Base-by-base conservation (phyloP, 2,329 filamentous ascomycete species). In the Fusarium dimerum region DNA sequence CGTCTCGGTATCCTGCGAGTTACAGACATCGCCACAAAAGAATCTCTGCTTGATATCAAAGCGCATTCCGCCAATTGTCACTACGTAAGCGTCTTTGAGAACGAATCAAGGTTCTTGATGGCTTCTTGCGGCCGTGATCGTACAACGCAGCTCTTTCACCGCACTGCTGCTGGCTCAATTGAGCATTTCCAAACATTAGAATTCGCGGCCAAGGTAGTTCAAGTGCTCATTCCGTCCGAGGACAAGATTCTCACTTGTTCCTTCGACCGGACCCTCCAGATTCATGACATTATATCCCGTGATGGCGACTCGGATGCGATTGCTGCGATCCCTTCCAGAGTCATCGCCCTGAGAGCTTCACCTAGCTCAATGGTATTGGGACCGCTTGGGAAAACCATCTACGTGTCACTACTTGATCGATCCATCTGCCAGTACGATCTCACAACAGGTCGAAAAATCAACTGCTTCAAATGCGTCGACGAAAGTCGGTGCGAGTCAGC, bases 181-280 rank as follows among this genome's bases (percentile, higher is more conserved):
- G 83, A 89, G 52, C 82, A 97, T 51, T 83, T 96, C 47, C 94
- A 99, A 70, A 99, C 94, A 0, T 82, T 97, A 50, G 93, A 99
- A 62, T 96, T 97, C 71, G 86, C 92, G 30, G 90, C 92, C 18
- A 89, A 90, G 57, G 92, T 99, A 16, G 87, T 82, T 49, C 86
- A 87, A 66, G 79, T 79, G 29, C 74, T 97, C 29, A 78, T 92
- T 9, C 91, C 95, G 52, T 83, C 88, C 3, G 81, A 87, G 40
- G 83, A 91, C 68, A 86, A 81, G 56, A 75, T 97, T 42, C 79
- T 97, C 17, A 97, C 94, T 1, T 92, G 88, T 64, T 96, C 93
- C 2, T 80, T 91, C 45, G 94, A 99, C 71, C 85, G 94, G 40
- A 95, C 91, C 1, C 76, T 97, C 45, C 88, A 96, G 46, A 79